Conservation (phyloP, 345 rosid genomes). For the Populus alba region DNA sequence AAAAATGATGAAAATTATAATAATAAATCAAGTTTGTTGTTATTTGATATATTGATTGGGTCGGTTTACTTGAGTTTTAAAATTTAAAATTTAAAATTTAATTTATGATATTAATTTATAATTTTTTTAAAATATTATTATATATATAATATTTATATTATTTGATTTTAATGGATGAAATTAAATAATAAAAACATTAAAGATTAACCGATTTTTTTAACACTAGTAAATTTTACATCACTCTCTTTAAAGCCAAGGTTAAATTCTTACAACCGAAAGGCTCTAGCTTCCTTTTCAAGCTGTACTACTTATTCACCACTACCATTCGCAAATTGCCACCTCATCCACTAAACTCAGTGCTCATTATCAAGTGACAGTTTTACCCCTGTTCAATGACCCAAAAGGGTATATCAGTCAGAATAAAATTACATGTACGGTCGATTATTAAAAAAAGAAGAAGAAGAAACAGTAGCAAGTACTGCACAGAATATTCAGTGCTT, state of each 20-base stretch:
- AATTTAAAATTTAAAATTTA: rapidly evolving
- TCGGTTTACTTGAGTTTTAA: too few relatives aligned
- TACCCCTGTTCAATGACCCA: background rate
- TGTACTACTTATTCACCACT: background rate
- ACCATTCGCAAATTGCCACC: slow-evolving; percentile 27
- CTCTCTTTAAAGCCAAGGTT: slow-evolving; percentile 6
- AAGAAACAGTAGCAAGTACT: background rate
- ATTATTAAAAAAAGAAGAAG: slow-evolving; percentile 14
- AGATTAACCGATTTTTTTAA: too few relatives aligned
- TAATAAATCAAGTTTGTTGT: too few relatives aligned
- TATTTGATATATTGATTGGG: too few relatives aligned
- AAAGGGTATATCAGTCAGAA: too few relatives aligned
- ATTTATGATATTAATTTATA: too few relatives aligned
- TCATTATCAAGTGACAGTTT: background rate
- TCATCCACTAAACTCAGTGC: background rate
- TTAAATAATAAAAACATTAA: too few relatives aligned
- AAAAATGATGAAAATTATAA: too few relatives aligned
- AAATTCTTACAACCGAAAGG: slow-evolving; percentile 6
- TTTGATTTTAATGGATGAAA: too few relatives aligned
- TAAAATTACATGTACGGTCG: background rate
- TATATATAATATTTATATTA: too few relatives aligned
- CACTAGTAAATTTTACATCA: slow-evolving; percentile 38
- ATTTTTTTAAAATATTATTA: too few relatives aligned
- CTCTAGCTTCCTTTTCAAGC: background rate
- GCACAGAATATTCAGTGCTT: background rate